Conservation (phyloP, 1,284 basidiomycete species). For the Ustilago trichophora region DNA sequence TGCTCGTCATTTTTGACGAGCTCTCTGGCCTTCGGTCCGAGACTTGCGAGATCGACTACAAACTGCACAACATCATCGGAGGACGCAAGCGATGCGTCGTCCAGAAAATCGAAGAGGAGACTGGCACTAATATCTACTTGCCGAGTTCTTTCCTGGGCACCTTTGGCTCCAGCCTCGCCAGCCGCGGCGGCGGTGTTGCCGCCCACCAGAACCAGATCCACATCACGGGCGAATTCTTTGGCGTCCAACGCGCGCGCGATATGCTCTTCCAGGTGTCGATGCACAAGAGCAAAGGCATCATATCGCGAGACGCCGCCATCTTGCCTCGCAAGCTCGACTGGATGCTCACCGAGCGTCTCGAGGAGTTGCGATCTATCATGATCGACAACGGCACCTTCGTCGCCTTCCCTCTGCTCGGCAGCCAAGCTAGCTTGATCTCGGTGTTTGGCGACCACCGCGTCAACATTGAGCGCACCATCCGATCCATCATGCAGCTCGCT, state of each 20-base stretch:
- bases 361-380: conserved; percentile 91
- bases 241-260: conserved; percentile 90
- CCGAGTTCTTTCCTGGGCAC: conserved; percentile 89
- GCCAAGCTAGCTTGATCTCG: conserved; percentile 87
- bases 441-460: conserved; percentile 94
- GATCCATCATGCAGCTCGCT: conserved; percentile 93
- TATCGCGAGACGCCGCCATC: conserved; percentile 91
- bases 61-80: conserved; percentile 89
- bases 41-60: conserved; percentile 91
- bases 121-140: conserved; percentile 94
- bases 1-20: conserved; percentile 93
- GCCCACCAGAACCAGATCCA: conserved; percentile 81
- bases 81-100: conserved; percentile 87
- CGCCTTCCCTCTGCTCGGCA: conserved; percentile 88
- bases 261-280: conserved; percentile 89
- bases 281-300: conserved; percentile 89
- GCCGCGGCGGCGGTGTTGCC: conserved; percentile 67
- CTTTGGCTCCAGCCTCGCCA: conserved; percentile 68
- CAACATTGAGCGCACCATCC: conserved; percentile 92
- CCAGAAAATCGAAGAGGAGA: conserved; percentile 95
- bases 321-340: conserved; percentile 96
- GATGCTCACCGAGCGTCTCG: conserved; percentile 91
- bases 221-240: conserved; percentile 98
- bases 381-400: conserved; percentile 96
- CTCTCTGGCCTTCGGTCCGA: conserved; percentile 77